These are phyloP conservation scores for Zygotorulaspora sp. DNA, from an alignment of 805 yeast species.

Conservation along the genomic window DNA sequence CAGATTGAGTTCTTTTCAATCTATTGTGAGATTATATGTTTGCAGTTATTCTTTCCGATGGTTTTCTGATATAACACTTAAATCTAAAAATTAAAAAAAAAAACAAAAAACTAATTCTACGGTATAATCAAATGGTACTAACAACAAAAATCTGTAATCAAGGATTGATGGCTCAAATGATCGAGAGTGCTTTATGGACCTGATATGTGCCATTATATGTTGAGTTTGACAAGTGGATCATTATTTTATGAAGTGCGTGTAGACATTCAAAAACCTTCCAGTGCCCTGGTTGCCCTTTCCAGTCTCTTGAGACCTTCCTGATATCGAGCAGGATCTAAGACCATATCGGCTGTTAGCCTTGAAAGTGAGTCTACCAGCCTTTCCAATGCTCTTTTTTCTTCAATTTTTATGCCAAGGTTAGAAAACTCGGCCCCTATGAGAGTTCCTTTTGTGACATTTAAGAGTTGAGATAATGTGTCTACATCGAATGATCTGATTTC, in stretches of 20 bases:
- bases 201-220: background rate
- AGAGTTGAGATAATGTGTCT: conserved; percentile 36
- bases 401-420: conserved; percentile 63
- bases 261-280: conserved; percentile 63
- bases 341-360: conserved; percentile 85
- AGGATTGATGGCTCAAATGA: no score
- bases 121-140: no score
- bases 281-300: conserved; percentile 74
- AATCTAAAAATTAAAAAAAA: no score
- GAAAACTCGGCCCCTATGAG: conserved; percentile 58
- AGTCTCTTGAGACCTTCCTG: conserved; percentile 76
- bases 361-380: conserved; percentile 81
- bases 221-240: no score
- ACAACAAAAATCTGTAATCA: no score
- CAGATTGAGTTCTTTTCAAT: no score
- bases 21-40: no score
- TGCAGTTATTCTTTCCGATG: no score
- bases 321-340: conserved; percentile 73
- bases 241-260: background rate
- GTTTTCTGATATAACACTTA: no score
- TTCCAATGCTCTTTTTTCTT: conserved; percentile 76
- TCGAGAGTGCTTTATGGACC: no score
- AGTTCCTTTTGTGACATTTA: conserved; percentile 41
- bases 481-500: conserved; percentile 27
- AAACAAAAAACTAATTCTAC: no score